phyloP scores from a whole-genome alignment of 2,329 filamentous ascomycete species.

The Pseudocercospora vitis region DNA sequence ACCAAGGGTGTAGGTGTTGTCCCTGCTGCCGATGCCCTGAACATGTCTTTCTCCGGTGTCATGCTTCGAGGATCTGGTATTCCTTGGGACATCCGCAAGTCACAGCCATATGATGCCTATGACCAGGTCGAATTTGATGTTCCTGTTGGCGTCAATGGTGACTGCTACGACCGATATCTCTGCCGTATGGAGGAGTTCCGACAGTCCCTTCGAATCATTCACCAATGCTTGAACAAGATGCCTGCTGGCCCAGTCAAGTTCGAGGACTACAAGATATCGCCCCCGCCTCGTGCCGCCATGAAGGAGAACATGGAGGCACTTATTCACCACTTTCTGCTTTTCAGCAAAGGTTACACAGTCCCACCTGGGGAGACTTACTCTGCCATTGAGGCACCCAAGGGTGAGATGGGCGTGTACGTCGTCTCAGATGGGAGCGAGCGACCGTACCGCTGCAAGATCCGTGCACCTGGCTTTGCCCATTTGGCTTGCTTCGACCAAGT shows the following conservation, averaged over 20 bases:
- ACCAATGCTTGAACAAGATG: constrained; percentile 99
- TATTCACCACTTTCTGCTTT: constrained; percentile 98
- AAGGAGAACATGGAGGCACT: constrained; percentile 99
- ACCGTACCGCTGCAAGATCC: constrained; percentile 96
- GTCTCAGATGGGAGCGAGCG: constrained; percentile 95
- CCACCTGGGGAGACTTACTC: constrained; percentile 98
- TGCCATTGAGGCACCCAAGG: constrained; percentile 98
- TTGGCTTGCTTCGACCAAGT: constrained; percentile 92
- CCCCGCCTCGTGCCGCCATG: constrained; percentile 95
- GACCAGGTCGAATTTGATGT: constrained; percentile 98
- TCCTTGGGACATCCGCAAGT: constrained; percentile 95
- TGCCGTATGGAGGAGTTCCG: constrained; percentile 99
- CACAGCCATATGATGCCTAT: constrained; percentile 95
- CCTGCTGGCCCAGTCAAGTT: constrained; percentile 89
- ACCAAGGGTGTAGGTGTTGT: constrained; percentile 88
- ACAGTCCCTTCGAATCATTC: constrained; percentile 95
- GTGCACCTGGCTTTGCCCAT: constrained; percentile 95
- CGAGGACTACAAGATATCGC: constrained; percentile 98
- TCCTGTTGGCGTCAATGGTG: constrained; percentile 91
- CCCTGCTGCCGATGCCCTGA: constrained; percentile 87
- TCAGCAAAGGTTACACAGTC: constrained; percentile 97
- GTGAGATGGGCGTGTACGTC: constrained; percentile 97
- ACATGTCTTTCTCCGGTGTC: constrained; percentile 93
- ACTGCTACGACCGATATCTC: constrained; percentile 98
- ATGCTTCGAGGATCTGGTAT: constrained; percentile 97